These are phyloP conservation scores for Tulasnella sp. DNA, from an alignment of 768 basidiomycete genomes.

Conservation along the genomic window DNA sequence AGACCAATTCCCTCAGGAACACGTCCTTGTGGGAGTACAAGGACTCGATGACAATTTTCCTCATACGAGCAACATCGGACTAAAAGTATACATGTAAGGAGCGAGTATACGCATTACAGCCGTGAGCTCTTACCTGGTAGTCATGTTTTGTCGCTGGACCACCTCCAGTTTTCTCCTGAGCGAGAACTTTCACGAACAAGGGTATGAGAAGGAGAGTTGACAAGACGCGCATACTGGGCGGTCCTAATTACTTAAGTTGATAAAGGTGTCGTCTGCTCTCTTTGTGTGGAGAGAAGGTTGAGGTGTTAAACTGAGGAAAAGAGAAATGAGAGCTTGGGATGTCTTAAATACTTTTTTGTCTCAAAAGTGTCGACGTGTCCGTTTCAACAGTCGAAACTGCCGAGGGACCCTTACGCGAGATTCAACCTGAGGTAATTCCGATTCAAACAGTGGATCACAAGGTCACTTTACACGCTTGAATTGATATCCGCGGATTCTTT, in stretches of 20 bases:
- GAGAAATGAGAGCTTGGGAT: too few relatives aligned
- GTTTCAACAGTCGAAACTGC: slow-evolving; percentile 22
- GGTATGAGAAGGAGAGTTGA: slow-evolving; percentile 6
- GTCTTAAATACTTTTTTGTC: slow-evolving; percentile 7
- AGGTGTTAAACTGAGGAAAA: slow-evolving; percentile 10
- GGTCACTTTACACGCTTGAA: too few relatives aligned
- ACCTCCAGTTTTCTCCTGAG: slow-evolving; percentile 14
- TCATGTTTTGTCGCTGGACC: slow-evolving; percentile 12
- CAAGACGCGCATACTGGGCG: slow-evolving; percentile 13
- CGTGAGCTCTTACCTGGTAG: slow-evolving; percentile 17
- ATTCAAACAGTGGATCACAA: neutral
- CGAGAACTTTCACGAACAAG: slow-evolving; percentile 11
- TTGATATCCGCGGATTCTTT: too few relatives aligned
- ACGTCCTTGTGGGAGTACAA: slow-evolving; percentile 26
- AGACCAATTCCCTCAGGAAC: slow-evolving; percentile 66
- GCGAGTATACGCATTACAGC: too few relatives aligned
- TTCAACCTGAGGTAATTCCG: neutral
- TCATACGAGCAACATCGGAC: slow-evolving; percentile 88
- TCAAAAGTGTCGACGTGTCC: neutral
- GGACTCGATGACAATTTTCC: slow-evolving; percentile 80
- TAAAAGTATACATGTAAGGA: slow-evolving; percentile 30
- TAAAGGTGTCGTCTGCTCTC: neutral
- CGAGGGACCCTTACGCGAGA: too few relatives aligned
- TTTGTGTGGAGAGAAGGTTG: slow-evolving; percentile 9
- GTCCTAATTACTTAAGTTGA: neutral